Percentiles rank a stretch among this genome's conserved stretches.
Evolutionary conservation across 225 moss, liverwort and hornwort genomes (phyloP).

Genomic region (Bryum argenteum): DNA sequence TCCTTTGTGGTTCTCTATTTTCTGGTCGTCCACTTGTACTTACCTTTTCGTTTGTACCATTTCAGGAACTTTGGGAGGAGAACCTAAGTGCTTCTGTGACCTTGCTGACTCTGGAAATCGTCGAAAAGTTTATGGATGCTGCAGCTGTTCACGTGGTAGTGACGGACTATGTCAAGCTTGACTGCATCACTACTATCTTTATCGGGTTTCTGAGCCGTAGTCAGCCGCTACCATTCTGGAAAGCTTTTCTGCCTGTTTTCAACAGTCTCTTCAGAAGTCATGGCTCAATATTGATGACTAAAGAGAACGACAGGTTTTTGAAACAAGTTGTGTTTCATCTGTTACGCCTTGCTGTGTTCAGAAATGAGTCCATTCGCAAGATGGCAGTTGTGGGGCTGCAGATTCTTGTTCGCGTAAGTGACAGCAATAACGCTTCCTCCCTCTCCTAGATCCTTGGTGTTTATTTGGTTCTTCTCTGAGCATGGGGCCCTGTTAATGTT

Average conservation of each 20-base stretch:
- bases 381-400: constrained; percentile 96
- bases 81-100: constrained; percentile 94
- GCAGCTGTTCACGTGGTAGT: constrained; percentile 74
- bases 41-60: constrained; percentile 18
- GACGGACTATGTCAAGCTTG: constrained; percentile 86
- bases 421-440: constrained; percentile 3
- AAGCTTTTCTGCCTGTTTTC: constrained; percentile 93
- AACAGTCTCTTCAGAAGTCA: constrained; percentile 76
- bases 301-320: constrained; percentile 95
- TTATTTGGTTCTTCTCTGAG: constrained; percentile 13
- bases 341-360: constrained; percentile 89
- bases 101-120: constrained; percentile 78
- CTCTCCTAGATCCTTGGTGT: background rate
- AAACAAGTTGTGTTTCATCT: constrained; percentile 98
- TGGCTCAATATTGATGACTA: constrained; percentile 91
- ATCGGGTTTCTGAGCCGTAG: constrained; percentile 91
- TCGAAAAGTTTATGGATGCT: constrained; percentile 87
- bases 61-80: constrained; percentile 99
- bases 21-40: constrained; percentile 4
- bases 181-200: constrained; percentile 89
- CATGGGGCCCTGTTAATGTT: constrained; percentile 1
- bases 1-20: constrained; percentile 5
- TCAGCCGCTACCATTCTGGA: constrained; percentile 93
- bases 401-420: constrained; percentile 89
- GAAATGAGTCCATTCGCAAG: constrained; percentile 91